Conservation (phyloP, 805 yeast species). For the Schwanniomyces occidentalis region DNA sequence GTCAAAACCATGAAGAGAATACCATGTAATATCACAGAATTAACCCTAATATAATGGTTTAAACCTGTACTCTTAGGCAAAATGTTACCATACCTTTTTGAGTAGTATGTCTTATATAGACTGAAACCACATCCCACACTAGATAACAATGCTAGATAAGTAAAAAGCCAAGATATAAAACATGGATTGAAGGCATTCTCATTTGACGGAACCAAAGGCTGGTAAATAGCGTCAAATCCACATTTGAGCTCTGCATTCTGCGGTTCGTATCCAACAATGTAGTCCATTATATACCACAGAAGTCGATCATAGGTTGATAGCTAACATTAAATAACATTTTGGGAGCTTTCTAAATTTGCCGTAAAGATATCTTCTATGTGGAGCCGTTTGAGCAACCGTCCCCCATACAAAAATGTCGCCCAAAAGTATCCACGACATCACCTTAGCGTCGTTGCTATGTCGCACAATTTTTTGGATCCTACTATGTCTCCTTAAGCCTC, state of each 20-base stretch:
- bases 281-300: no score
- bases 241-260: slow-evolving; percentile 8
- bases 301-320: no score
- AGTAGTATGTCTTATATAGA: slow-evolving; percentile 1
- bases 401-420: no score
- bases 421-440: no score
- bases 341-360: no score
- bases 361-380: no score
- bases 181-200: slow-evolving; percentile 39
- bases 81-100: slow-evolving; percentile 16
- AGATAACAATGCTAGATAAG: slow-evolving; percentile 9
- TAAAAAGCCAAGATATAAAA: slow-evolving; percentile 19
- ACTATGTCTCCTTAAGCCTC: no score
- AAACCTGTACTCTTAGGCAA: slow-evolving; percentile 26
- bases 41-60: slow-evolving; percentile 19
- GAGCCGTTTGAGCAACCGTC: no score
- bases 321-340: no score
- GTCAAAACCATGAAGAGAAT: slow-evolving; percentile 14
- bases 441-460: no score
- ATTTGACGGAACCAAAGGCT: slow-evolving; percentile 22
- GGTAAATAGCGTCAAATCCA: slow-evolving; percentile 10
- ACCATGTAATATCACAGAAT: slow-evolving; percentile 18
- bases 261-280: neutral
- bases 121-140: slow-evolving; percentile 3
- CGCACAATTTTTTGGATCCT: no score